phyloP scores from a whole-genome alignment of 2,329 filamentous ascomycete species.

The Gyromitra esculenta region DNA sequence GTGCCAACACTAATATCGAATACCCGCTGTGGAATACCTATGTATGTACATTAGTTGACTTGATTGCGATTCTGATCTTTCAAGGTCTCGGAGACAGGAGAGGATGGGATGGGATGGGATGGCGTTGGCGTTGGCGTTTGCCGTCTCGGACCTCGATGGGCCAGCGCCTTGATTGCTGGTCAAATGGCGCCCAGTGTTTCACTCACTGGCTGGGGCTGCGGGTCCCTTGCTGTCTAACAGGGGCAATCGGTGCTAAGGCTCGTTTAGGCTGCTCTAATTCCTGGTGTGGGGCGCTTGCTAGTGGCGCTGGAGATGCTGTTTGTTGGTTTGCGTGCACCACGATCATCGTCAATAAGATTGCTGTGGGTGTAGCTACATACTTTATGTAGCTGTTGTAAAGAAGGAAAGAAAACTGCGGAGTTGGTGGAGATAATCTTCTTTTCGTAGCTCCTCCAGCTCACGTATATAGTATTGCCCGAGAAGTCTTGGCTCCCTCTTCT shows the following conservation, averaged over 20 bases:
- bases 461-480: background rate
- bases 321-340: slow-evolving; percentile 1
- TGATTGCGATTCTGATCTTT: slow-evolving; percentile 4
- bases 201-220: background rate
- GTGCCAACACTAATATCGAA: background rate
- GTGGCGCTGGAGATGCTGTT: background rate
- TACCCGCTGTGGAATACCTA: background rate
- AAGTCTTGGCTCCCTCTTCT: too few species aligned
- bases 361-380: background rate
- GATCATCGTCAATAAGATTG: slow-evolving; percentile 14
- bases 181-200: slow-evolving; percentile 27
- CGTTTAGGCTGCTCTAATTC: slow-evolving; percentile 19
- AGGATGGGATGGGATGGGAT: background rate
- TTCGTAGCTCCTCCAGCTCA: too few species aligned
- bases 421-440: background rate
- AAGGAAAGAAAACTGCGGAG: background rate
- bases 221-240: slow-evolving; percentile 11
- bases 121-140: slow-evolving; percentile 6
- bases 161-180: slow-evolving; percentile 4
- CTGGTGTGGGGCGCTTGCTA: slow-evolving; percentile 15
- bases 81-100: background rate
- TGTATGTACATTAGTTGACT: background rate
- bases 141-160: slow-evolving; percentile 1
- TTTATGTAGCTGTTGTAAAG: background rate
- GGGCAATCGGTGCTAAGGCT: slow-evolving; percentile 22